These are phyloP conservation scores for Diaporthe sp. DNA, from an alignment of 2,329 filamentous ascomycete species.

Conservation along the genomic window DNA sequence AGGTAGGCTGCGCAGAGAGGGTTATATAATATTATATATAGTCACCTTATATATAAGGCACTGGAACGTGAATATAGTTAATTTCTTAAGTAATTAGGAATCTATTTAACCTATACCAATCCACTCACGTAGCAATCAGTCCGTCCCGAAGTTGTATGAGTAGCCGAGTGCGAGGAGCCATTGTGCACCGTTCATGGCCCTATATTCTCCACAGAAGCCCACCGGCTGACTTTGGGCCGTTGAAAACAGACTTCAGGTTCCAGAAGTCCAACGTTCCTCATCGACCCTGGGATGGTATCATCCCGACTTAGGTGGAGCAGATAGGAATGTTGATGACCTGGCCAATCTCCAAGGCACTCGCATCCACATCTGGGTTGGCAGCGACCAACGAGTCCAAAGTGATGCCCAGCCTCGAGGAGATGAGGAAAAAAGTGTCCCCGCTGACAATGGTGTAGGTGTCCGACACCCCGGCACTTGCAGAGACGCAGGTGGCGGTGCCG, in stretches of 20 bases:
- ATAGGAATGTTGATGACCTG: slow-evolving; percentile 29
- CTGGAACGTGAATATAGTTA: neutral
- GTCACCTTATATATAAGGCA: neutral
- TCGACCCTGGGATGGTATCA: too few species aligned
- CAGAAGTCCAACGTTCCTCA: neutral
- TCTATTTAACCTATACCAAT: neutral
- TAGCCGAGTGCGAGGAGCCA: neutral
- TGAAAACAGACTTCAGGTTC: too few species aligned
- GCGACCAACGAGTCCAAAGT: slow-evolving; percentile 23
- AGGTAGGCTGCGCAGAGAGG: too few species aligned
- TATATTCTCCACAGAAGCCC: neutral
- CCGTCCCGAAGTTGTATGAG: neutral
- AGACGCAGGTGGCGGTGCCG: slow-evolving; percentile 20
- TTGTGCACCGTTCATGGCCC: neutral
- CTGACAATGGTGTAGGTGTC: neutral
- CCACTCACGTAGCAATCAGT: neutral
- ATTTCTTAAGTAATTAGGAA: neutral
- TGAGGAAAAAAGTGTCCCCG: slow-evolving; percentile 25
- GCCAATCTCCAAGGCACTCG: slow-evolving; percentile 5
- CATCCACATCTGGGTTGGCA: slow-evolving; percentile 9
- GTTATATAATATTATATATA: too few species aligned
- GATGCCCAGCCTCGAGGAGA: slow-evolving; percentile 20
- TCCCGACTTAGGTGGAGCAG: neutral
- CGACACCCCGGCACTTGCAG: neutral
- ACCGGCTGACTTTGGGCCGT: neutral